Conservation (phyloP, 257 asterid species). For the Ilex aquifolium region DNA sequence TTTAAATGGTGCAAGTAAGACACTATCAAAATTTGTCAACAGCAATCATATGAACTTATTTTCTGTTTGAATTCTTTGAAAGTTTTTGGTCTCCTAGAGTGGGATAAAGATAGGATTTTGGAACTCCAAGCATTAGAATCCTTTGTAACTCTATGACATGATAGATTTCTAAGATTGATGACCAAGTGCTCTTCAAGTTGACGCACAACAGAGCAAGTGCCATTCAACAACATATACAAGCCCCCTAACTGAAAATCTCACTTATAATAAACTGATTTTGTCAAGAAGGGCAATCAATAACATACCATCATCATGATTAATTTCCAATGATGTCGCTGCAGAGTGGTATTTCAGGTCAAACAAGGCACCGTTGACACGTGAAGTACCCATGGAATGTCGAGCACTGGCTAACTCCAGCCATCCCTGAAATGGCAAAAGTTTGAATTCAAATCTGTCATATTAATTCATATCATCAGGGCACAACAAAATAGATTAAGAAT, state of each 20-base stretch:
- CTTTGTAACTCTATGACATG: too few relatives aligned
- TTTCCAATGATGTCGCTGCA: conserved; percentile 68
- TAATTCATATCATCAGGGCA: too few relatives aligned
- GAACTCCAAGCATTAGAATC: too few relatives aligned
- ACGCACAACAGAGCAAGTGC: not conserved
- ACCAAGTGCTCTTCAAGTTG: too few relatives aligned
- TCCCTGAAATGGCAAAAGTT: conserved; percentile 40
- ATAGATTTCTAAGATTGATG: too few relatives aligned
- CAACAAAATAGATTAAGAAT: too few relatives aligned
- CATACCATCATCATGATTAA: conserved; percentile 39
- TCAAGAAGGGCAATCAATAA: not conserved
- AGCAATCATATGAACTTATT: too few relatives aligned
- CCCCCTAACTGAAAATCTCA: not conserved
- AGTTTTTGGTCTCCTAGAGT: too few relatives aligned
- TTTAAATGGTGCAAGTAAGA: too few relatives aligned
- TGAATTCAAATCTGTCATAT: not conserved
- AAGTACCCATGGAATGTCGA: conserved; percentile 80
- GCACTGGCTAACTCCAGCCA: conserved; percentile 93
- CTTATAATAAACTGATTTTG: not conserved
- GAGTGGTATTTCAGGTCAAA: conserved; percentile 70
- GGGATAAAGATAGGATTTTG: too few relatives aligned
- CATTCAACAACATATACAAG: not conserved
- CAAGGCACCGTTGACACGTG: conserved; percentile 64
- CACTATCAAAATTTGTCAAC: too few relatives aligned
- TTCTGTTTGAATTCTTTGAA: too few relatives aligned